Evolutionary conservation across 1,284 basidiomycete species (phyloP), one percentile per base, ranked within the genome.

Genomic region (Tetrapyrgos nigripes): DNA sequence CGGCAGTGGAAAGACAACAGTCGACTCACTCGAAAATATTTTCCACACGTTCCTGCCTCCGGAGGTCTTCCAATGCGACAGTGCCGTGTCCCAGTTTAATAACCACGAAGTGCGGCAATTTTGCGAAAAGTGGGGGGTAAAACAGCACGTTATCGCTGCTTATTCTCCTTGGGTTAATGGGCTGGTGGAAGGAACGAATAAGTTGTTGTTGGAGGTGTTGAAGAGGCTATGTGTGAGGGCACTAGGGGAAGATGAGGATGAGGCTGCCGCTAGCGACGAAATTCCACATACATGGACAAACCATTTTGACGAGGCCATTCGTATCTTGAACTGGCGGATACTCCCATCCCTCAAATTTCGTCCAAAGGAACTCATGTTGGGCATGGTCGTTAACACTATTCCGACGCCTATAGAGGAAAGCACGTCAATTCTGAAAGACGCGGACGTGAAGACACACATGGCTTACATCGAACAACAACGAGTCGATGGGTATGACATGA

Each of bases 151-250:
- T 0, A 60, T 70, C 0, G 58, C 76, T 0, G 70, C 74, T 5
- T 80, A 80, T 54, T 70, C 78, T 6, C 74, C 77, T 1, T 79
- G 75, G 72, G 58, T 77, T 10, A 78, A 77, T 27, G 72, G 77
- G 0, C 67, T 79, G 0, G 64, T 77, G 0, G 72, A 79, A 52
- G 70, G 70, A 3, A 58, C 67, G 0, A 79, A 79, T 48, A 62
- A 64, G 4, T 52, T 71, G 1, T 55, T 81, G 1, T 54, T 78
- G 0, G 59, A 68, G 4, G 37, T 64, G 0, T 59, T 79, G 1
- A 63, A 68, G 14, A 45, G 67, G 0, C 53, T 77, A 0, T 77
- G 75, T 43, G 70, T 70, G 5, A 73, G 69, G 0, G 63, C 63
- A 6, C 29, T 73, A 0, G 67, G 66, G 71, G 37, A 52, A n/a